A percentile compares a stretch with the other conserved stretches of the same genome.
These are phyloP conservation scores for Harringtonia aguacate DNA, from an alignment of 2,329 filamentous ascomycete species.

Conservation along the genomic window DNA sequence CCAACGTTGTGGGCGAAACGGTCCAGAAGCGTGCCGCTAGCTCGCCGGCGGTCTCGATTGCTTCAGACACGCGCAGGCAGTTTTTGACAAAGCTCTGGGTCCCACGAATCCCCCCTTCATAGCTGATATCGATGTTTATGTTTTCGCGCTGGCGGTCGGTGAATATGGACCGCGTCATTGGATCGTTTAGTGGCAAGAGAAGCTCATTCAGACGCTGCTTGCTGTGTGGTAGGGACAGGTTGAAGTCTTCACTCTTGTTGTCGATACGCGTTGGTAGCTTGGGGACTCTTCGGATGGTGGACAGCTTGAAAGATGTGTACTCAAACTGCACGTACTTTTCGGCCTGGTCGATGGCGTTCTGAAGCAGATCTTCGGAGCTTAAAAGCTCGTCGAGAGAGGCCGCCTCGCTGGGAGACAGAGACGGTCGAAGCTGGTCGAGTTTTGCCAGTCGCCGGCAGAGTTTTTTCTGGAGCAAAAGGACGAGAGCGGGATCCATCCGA, in stretches of 20 bases:
- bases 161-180: no score
- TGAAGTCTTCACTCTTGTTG: constrained; percentile 17
- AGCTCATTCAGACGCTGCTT: no score
- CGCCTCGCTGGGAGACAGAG: rapidly evolving
- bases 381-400: no score
- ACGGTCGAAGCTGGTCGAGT: constrained; percentile 27
- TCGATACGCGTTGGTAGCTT: constrained; percentile 26
- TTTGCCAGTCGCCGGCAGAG: constrained; percentile 48
- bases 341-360: no score
- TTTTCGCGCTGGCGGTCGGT: no score
- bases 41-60: background rate
- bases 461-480: constrained; percentile 33
- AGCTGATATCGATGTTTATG: no score
- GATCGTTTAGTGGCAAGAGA: constrained; percentile 1
- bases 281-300: constrained; percentile 26
- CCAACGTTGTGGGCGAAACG: no score
- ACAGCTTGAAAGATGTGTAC: constrained; percentile 31
- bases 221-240: constrained; percentile 31
- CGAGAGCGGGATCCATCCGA: constrained; percentile 17
- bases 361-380: no score
- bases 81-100: background rate
- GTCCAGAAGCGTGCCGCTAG: background rate
- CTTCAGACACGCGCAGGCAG: background rate
- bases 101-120: no score
- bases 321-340: no score